Percentiles rank a stretch among this genome's conserved stretches.
Evolutionary conservation across 2,329 filamentous ascomycete genomes (phyloP).

Genomic region (Dothiorella sarmentorum): DNA sequence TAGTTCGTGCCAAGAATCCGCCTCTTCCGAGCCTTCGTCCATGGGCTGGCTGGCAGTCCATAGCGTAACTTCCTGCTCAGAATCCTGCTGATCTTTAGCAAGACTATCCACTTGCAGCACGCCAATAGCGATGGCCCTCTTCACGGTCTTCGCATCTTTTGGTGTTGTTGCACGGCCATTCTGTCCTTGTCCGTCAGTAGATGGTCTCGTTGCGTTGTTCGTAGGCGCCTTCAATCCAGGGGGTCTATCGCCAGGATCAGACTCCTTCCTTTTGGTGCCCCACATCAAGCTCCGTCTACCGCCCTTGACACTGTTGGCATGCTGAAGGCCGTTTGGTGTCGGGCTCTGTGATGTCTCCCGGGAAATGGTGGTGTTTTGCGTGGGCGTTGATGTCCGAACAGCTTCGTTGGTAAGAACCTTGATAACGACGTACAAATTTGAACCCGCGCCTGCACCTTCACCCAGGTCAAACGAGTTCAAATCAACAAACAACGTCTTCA

Average conservation of each 20-base stretch:
- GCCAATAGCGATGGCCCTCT: constrained; percentile 72
- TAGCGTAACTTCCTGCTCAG: constrained; percentile 72
- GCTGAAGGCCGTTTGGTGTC: constrained; percentile 26
- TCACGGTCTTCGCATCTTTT: constrained; percentile 50
- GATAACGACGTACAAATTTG: constrained; percentile 78
- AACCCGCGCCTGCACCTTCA: constrained; percentile 61
- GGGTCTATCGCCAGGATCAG: constrained; percentile 25
- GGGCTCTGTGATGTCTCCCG: constrained; percentile 28
- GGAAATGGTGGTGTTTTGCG: constrained; percentile 29
- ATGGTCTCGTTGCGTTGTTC: constrained; percentile 7
- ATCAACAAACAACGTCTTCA: constrained; percentile 85
- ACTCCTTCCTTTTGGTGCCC: constrained; percentile 50
- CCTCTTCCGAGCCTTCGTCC: constrained; percentile 44
- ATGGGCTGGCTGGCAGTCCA: constrained; percentile 60
- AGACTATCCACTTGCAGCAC: constrained; percentile 72
- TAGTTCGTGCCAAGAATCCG: constrained; percentile 69
- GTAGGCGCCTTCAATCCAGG: background rate
- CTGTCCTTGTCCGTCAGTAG: constrained; percentile 6
- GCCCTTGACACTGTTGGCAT: constrained; percentile 38
- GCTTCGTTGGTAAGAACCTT: constrained; percentile 66
- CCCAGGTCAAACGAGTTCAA: constrained; percentile 72
- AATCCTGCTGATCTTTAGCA: constrained; percentile 67
- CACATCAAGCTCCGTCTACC: constrained; percentile 61
- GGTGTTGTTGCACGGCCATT: constrained; percentile 24
- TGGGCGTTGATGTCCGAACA: constrained; percentile 27